Evolutionary conservation across 208 protist species (phyloP).

Genomic region (Leishmania martiniquensis): DNA sequence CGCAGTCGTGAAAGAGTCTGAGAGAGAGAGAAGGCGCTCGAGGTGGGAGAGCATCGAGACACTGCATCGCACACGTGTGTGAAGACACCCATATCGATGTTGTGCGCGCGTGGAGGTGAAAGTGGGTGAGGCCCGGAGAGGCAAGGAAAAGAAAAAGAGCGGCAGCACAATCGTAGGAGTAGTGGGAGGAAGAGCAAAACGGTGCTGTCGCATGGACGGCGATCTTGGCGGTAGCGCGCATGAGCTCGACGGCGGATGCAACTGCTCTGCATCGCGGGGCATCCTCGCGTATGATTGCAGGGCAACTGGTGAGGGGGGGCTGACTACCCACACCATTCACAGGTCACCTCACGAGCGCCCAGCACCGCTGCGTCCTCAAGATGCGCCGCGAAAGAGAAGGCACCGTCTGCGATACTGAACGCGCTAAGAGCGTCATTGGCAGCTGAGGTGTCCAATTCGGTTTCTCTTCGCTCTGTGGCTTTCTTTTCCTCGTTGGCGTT

Average conservation of each 20-base stretch:
- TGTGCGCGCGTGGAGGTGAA: not conserved
- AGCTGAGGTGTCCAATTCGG: not conserved
- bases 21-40: not conserved
- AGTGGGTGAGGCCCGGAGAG: too few relatives aligned
- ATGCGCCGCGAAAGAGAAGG: not conserved
- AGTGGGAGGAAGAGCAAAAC: not conserved
- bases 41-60: not conserved
- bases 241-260: not conserved
- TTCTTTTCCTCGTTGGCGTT: too few relatives aligned
- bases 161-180: not conserved
- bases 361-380: not conserved
- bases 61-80: not conserved
- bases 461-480: not conserved
- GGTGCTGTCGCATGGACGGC: not conserved
- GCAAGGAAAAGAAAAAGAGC: not conserved
- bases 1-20: not conserved
- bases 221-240: not conserved
- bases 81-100: not conserved
- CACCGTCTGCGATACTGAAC: not conserved
- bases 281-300: not conserved
- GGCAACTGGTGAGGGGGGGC: not conserved
- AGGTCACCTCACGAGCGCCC: not conserved
- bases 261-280: not conserved
- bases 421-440: not conserved
- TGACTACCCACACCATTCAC: not conserved